Evolutionary conservation across 129 eudicot genomes (phyloP), one percentile per base, ranked within the genome.

Genomic region (Helianthus tuberosus): DNA sequence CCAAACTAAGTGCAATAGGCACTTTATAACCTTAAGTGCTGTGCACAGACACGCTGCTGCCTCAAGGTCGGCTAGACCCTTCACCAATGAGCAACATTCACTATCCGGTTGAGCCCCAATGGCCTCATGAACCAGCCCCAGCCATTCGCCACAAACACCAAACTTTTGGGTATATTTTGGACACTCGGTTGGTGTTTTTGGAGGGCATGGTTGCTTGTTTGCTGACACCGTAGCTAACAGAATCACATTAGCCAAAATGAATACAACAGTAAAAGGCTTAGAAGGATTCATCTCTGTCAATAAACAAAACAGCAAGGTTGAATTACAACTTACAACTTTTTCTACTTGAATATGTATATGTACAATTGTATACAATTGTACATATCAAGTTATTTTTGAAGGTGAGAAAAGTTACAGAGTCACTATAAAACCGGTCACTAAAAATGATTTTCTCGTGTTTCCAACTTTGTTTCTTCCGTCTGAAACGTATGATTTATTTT

Each of bases 121-220:
- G 46, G 69, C 87, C 80, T 90, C 98, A 70, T 87, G 94, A 72
- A 83, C 88, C 55, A 94, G 73, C 17, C 97, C 96, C 14, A 94
- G 88, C 97, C 97, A 90, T 84, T 89, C 96, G 14, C 97, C 96
- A 74, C 97, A 94, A n/a, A 88, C 83, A 29, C 98, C 98, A 16
- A 90, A 87, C 84, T 90, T 94, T 12, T 90, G 96, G 75, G 98
- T 88, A 46, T 94, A 93, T 83, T 71, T 88, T 0, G 98, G 98
- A 81, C 98, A 94, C 80, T 83, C n/a, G n/a, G n/a, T 83, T 16
- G 75, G 55, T 41, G 51, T 65, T 16, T 61, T 47, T 27, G 94
- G 80, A 65, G 88, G 87, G 87, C 91, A 81, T 57, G 81, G 69
- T 44, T 71, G 84, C 50, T 55, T 68, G 69, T 75, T 65, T 71